A percentile compares a stretch with the other conserved stretches of the same genome.
Conservation (phyloP, 2,329 filamentous ascomycete genomes). For the Scedosporium apiospermum region DNA sequence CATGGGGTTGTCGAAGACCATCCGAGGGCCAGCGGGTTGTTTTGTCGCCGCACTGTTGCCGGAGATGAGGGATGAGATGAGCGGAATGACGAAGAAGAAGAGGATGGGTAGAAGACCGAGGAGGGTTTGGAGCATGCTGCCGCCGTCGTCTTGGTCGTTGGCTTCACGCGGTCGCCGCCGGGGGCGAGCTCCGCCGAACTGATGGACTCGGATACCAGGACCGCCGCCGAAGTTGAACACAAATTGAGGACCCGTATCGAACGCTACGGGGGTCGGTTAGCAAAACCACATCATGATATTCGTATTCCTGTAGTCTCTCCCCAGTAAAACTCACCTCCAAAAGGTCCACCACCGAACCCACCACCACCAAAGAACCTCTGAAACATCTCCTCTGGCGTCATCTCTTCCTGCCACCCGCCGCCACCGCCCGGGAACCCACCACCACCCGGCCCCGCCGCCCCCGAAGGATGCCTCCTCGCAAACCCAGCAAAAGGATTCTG, state of each 20-base stretch:
- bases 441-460: constrained; percentile 29
- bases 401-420: constrained; percentile 77
- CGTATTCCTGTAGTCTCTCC: neutral
- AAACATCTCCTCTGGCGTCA: constrained; percentile 95
- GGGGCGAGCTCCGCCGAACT: constrained; percentile 77
- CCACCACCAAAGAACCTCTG: constrained; percentile 82
- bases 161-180: constrained; percentile 64
- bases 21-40: constrained; percentile 47
- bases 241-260: constrained; percentile 76
- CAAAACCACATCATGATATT: too few species aligned
- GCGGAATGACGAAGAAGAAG: constrained; percentile 76
- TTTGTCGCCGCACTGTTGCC: constrained; percentile 30
- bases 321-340: constrained; percentile 27
- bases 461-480: constrained; percentile 31
- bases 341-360: constrained; percentile 30
- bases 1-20: constrained; percentile 65
- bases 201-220: constrained; percentile 85
- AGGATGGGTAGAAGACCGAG: constrained; percentile 78
- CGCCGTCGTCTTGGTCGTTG: constrained; percentile 27
- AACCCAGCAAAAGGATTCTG: constrained; percentile 57
- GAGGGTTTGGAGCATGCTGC: constrained; percentile 48
- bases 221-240: constrained; percentile 93
- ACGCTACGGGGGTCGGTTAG: constrained; percentile 33
- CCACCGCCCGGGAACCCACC: constrained; percentile 39
- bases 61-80: constrained; percentile 72